Percentiles rank a stretch among this genome's conserved stretches.
Evolutionary conservation across 768 basidiomycete species (phyloP).

Genomic region (Chalciporus sphaerocephalus): DNA sequence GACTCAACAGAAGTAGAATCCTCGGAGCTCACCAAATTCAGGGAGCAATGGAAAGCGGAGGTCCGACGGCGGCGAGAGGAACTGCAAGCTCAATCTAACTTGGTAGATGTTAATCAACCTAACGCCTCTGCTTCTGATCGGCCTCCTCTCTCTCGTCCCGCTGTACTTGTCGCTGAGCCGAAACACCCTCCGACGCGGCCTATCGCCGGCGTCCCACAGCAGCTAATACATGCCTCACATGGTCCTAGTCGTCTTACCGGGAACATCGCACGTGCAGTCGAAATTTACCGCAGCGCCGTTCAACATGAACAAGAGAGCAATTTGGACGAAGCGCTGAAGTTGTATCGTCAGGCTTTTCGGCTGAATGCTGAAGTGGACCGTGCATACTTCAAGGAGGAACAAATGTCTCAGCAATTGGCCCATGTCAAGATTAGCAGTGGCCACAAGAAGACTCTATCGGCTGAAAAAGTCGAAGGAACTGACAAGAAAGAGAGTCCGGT

Average conservation of each 20-base stretch:
- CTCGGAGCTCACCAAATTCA: conserved; percentile 63
- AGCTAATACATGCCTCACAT: conserved; percentile 19
- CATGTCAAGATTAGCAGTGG: conserved; percentile 36
- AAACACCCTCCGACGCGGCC: conserved; percentile 9
- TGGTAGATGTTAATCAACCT: neutral
- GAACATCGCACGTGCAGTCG: conserved; percentile 48
- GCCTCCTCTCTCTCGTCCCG: neutral
- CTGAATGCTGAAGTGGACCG: conserved; percentile 73
- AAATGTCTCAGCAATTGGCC: conserved; percentile 15
- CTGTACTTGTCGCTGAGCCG: conserved; percentile 4
- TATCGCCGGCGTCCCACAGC: conserved; percentile 13
- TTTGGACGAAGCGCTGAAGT: conserved; percentile 66
- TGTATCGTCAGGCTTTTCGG: conserved; percentile 81
- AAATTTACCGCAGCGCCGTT: conserved; percentile 66
- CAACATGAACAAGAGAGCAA: conserved; percentile 68
- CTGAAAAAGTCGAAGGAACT: conserved; percentile 58
- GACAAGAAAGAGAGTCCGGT: conserved; percentile 68
- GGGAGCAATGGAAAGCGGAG: conserved; percentile 71
- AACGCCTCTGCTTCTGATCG: conserved; percentile 6
- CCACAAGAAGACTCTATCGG: conserved; percentile 73
- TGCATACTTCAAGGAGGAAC: conserved; percentile 59
- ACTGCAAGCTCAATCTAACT: conserved; percentile 5
- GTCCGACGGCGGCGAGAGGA: conserved; percentile 37
- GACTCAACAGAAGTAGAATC: conserved; percentile 38
- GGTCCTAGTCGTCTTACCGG: conserved; percentile 32